Evolutionary conservation across 192 early-diverging fungal species (phyloP).

Genomic region (Backusella mclennaniae): DNA sequence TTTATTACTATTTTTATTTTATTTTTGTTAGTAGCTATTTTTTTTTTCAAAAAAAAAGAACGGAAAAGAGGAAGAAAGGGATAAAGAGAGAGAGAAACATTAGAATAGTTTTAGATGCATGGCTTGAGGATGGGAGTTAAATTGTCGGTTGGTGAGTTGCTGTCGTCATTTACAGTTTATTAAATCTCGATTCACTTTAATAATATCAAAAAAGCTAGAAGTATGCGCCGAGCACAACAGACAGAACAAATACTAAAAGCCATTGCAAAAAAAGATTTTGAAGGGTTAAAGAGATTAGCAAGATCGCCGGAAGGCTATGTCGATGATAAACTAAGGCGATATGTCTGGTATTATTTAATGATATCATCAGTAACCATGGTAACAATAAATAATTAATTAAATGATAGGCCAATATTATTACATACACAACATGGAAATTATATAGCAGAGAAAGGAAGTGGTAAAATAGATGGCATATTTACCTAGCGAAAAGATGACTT

Average conservation of each 20-base stretch:
- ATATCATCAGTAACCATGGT: not conserved
- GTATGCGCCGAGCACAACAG: conserved; percentile 14
- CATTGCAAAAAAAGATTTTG: conserved; percentile 21
- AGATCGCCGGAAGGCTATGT: conserved; percentile 22
- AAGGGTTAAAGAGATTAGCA: conserved; percentile 20
- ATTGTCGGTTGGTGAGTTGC: conserved; percentile 10
- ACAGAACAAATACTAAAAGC: conserved; percentile 19
- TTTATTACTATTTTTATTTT: not conserved
- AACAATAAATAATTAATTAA: not conserved
- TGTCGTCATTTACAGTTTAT: not conserved
- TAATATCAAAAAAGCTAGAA: conserved; percentile 8
- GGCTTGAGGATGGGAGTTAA: conserved; percentile 13
- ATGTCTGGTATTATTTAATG: conserved; percentile 26
- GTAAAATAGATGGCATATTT: conserved; percentile 2
- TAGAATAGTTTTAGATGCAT: not conserved
- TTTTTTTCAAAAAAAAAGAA: not conserved
- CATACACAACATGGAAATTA: conserved; percentile 37
- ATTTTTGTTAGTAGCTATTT: not conserved
- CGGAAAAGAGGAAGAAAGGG: not conserved
- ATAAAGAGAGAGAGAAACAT: not conserved
- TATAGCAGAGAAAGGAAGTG: conserved; percentile 37
- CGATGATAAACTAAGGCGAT: conserved; percentile 20
- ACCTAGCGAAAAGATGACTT: not conserved
- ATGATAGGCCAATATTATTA: conserved; percentile 37
- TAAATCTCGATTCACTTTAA: not conserved